phyloP scores from a whole-genome alignment of 176 grass and related monocot genomes.

The Ananas comosus region DNA sequence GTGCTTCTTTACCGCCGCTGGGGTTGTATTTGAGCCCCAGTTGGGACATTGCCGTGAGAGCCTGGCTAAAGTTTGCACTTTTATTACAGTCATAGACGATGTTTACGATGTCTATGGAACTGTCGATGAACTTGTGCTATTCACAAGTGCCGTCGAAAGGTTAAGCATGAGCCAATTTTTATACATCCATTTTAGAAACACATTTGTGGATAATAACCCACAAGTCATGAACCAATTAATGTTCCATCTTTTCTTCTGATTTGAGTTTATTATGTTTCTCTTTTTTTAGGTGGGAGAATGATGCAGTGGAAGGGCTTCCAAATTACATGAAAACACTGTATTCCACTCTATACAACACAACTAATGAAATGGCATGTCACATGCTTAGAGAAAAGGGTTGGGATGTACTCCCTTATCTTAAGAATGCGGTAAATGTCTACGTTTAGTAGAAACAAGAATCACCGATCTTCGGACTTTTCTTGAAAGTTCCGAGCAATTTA shows the following conservation, averaged over 20 bases:
- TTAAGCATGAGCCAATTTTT: background rate
- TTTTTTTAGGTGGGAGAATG: slow-evolving; percentile 3
- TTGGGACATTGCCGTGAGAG: slow-evolving; percentile 3
- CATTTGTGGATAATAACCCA: background rate
- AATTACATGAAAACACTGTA: slow-evolving; percentile 40
- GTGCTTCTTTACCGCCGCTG: slow-evolving; percentile 33
- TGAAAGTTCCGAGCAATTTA: no score
- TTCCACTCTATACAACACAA: slow-evolving; percentile 21
- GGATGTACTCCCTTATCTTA: slow-evolving; percentile 27
- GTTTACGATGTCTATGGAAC: slow-evolving; percentile 56
- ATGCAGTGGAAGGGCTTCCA: slow-evolving; percentile 20
- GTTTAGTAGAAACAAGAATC: background rate
- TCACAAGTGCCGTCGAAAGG: slow-evolving; percentile 45
- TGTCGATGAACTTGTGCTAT: slow-evolving; percentile 27
- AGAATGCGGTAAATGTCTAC: slow-evolving; percentile 21
- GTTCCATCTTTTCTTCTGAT: background rate
- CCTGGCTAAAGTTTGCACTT: slow-evolving; percentile 14
- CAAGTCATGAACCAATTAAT: background rate
- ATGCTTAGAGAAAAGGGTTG: slow-evolving; percentile 20
- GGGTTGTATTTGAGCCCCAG: slow-evolving; percentile 19
- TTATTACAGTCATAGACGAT: slow-evolving; percentile 39
- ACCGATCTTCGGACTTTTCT: no score
- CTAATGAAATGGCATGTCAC: slow-evolving; percentile 4
- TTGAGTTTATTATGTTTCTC: background rate
- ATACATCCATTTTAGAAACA: background rate